Base-by-base conservation (phyloP, 768 basidiomycete genomes). In the Clitopilus hobsonii region DNA sequence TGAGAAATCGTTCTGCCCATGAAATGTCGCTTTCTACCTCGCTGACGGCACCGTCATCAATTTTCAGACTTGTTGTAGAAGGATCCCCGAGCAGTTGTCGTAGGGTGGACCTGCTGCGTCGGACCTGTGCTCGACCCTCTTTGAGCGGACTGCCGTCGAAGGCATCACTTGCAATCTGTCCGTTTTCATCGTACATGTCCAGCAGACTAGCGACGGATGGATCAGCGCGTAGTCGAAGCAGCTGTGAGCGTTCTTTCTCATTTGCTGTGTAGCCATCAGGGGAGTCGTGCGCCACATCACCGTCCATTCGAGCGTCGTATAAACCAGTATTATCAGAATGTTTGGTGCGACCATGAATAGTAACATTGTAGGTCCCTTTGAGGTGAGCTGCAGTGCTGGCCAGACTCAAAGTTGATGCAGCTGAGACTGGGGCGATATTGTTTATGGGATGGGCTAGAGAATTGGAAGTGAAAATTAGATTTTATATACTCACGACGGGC, bases 121-220 rank as follows among this genome's bases (percentile, higher is more conserved):
- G 77, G 28, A 77, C 79, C 61, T 85, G 85, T 14, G 79, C 72
- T 18, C 78, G 74, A 14, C 80, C 82, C 47, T 73, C 71, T 25
- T 65, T 66, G 63, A 57, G 80, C 67, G 47, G 83, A 69, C 69
- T 71, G 60, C 89, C 89, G 0, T 86, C 85, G 65, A 92, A 92
- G 6, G 80, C 81, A 30, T 78, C 67, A 3, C 76, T 72, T 14
- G 83, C 75, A 24, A 91, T 73, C 51, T 79, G 77, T 16, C 89
- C 89, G 53, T 87, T 73, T 3, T 88, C 82, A 60, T 91, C 89
- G 60, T 91, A 92, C 58, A 89, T 72, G 54, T 83, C 77, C 29
- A 91, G 70, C 22, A 92, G 71, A 60, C 86, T 91, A 13, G 78
- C 86, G 25, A 92, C 87, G 20, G 90, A 91, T 2, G 89, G 89